These are phyloP conservation scores for Vaccinium corymbosum DNA, from an alignment of 148 eudicot genomes.

Conservation along the genomic window DNA sequence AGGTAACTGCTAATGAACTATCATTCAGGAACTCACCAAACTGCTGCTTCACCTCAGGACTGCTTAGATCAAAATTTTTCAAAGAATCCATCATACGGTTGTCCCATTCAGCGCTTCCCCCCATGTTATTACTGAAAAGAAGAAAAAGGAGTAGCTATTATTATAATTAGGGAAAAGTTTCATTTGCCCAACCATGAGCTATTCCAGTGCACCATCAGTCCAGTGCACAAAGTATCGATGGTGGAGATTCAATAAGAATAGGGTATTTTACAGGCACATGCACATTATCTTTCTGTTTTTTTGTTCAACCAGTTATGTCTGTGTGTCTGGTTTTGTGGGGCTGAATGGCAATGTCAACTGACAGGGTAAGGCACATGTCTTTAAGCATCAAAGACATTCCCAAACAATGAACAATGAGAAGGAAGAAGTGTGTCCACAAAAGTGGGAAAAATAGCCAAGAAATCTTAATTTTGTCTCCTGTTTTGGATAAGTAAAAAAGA, in stretches of 20 bases:
- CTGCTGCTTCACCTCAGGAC: constrained; percentile 90
- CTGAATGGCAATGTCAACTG: not conserved
- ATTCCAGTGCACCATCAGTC: not conserved
- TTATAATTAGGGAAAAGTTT: not conserved
- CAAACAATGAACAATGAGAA: not conserved
- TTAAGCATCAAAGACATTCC: not conserved
- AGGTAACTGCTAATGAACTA: not conserved
- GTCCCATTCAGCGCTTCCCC: constrained; percentile 66
- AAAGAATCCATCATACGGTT: constrained; percentile 62
- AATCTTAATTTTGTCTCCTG: not conserved
- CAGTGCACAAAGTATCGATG: constrained; percentile 1
- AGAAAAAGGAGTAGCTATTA: constrained; percentile 5
- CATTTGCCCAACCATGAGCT: not conserved
- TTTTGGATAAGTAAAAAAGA: not conserved
- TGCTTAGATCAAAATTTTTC: constrained; percentile 72
- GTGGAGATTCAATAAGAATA: not conserved
- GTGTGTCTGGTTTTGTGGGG: not conserved
- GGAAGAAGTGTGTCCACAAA: not conserved
- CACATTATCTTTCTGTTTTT: not conserved
- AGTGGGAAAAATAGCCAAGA: not conserved
- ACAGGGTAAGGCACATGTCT: not conserved
- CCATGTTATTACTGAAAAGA: constrained; percentile 70
- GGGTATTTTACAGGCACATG: not conserved
- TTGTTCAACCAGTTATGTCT: not conserved
- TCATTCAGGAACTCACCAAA: constrained; percentile 59